phyloP scores from a whole-genome alignment of 768 basidiomycete species.

The Termitomyces sp. region DNA sequence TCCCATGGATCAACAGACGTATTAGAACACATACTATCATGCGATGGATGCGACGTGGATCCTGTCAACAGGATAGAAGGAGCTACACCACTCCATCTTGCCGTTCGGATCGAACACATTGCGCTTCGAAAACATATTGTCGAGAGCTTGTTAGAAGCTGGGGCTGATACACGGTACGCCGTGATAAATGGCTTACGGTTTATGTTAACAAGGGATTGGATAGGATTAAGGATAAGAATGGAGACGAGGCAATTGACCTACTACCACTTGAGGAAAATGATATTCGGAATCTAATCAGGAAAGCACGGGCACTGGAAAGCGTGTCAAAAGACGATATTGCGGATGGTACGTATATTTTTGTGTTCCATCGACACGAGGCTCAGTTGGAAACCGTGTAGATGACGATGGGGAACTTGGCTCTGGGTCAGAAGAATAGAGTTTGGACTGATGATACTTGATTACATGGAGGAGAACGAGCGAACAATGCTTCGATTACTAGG shows the following conservation, averaged over 20 bases:
- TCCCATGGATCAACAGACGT: conserved; percentile 53
- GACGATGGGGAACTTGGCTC: conserved; percentile 24
- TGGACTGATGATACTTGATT: not conserved
- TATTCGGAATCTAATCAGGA: conserved; percentile 44
- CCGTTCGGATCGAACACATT: conserved; percentile 47
- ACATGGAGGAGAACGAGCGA: not conserved
- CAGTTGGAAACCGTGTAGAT: conserved; percentile 4
- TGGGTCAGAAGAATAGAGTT: conserved; percentile 28
- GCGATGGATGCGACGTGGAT: conserved; percentile 80
- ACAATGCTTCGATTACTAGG: not conserved
- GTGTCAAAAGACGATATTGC: conserved; percentile 61
- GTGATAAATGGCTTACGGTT: not conserved
- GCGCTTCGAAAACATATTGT: conserved; percentile 52
- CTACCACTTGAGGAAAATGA: conserved; percentile 49
- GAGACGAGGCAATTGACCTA: conserved; percentile 49
- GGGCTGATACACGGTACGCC: conserved; percentile 63
- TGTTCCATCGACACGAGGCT: not conserved
- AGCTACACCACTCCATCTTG: conserved; percentile 78
- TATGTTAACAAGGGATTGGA: not conserved
- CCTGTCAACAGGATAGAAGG: conserved; percentile 62
- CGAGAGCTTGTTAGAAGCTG: conserved; percentile 69
- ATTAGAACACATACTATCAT: conserved; percentile 66
- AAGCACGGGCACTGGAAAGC: conserved; percentile 44
- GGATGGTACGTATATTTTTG: conserved; percentile 34
- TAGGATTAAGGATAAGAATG: conserved; percentile 72